Evolutionary conservation across 495 filamentous ascomycete genomes (phyloP), one percentile per base, ranked within the genome.

Genomic region (Aspergillus bridgeri): DNA sequence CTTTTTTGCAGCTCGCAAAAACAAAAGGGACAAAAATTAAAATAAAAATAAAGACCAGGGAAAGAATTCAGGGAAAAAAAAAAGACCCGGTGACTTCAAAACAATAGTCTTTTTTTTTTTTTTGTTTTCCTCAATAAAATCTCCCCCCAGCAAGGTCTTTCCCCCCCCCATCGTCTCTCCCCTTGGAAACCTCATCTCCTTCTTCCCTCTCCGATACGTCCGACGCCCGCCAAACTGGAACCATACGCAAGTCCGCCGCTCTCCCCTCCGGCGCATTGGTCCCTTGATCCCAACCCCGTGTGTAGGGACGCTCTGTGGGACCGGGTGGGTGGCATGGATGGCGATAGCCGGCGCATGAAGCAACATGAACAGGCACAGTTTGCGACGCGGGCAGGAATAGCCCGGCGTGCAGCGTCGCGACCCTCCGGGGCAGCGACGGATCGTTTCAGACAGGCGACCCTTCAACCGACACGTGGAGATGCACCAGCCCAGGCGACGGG

Each of bases 251-350:
- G 75, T 58, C 77, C 75, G 65, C 79, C 81, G 73, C 76, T 83
- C 67, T 82, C 83, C 72, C 83, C 81, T 70, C 76, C 75, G 75
- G 76, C 76, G 72, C 75, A 79, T 76, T 81, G 79, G 77, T 74
- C 73, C 63, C 56, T 74, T 42, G 62, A 72, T 65, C 67, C 75
- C 63, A 69, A 76, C 71, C 64, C 63, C 56, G 53, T 65, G 72
- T 65, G 72, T 69, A 76, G 70, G 67, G 70, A 66, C 57, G 73
- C 71, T 68, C 62, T 61, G 63, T 66, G 73, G 71, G 63, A 69
- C 67, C 69, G 65, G 58, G 67, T 76, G 60, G 69, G 75, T 79
- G 84, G 77, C 51, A 90, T 91, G 88, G 88, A 89, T 79, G 85
- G 87, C 75, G 81, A 85, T 67, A 74, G 75, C 65, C 82, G 79